Conservation (phyloP, 2,329 filamentous ascomycete species). For the Pseudopithomyces maydicus region DNA sequence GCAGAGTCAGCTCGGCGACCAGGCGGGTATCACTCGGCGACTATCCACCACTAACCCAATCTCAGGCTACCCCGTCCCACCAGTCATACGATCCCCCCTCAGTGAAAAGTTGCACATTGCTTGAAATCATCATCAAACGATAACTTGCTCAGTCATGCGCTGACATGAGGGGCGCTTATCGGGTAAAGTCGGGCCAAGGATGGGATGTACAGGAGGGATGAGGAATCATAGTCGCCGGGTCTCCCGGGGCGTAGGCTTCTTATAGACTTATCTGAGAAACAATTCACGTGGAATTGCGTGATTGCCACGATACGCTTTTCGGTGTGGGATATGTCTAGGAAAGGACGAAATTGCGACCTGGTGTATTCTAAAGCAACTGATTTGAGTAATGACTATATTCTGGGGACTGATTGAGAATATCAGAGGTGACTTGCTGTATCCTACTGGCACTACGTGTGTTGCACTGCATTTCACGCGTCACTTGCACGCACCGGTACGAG, state of each 20-base stretch:
- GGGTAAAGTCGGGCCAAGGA: background rate
- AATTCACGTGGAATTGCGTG: slow-evolving; percentile 4
- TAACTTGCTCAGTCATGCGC: background rate
- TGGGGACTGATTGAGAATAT: no score
- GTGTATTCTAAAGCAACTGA: no score
- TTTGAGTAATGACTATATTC: no score
- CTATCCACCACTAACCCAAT: no score
- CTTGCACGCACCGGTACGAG: no score
- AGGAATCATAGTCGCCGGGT: background rate
- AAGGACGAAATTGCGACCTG: no score
- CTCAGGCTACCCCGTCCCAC: background rate
- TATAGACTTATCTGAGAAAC: background rate
- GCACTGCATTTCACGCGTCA: no score
- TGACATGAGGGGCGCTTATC: background rate
- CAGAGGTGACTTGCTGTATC: no score
- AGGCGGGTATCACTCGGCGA: background rate
- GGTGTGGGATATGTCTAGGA: background rate
- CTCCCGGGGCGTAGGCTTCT: background rate
- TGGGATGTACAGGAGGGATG: background rate
- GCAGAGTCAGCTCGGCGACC: background rate
- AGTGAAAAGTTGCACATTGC: no score
- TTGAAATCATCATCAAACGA: no score
- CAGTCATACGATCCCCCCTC: background rate
- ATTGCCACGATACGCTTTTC: background rate
- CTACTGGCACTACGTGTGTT: no score